Evolutionary conservation across 345 rosid genomes (phyloP), one percentile per base, ranked within the genome.

Genomic region (Ceriops decandra): DNA sequence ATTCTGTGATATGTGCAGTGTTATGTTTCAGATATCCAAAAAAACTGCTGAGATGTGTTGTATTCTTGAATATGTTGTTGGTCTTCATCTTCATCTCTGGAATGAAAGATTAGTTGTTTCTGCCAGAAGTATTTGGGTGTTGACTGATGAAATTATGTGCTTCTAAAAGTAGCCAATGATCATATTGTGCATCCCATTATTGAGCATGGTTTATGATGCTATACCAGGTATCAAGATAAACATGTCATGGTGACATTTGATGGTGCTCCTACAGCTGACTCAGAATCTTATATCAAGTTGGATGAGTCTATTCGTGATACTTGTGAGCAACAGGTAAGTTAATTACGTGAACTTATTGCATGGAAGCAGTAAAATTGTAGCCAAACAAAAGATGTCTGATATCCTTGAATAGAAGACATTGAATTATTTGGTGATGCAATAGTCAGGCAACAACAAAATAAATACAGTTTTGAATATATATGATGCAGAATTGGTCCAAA

Each of bases 251-350:
- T 85, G 19, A 58, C 88, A 63, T 90, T 95, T 78, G 99, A 92
- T 79, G 72, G 79, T 85, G 90, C 93, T 77, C 98, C 99, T 47
- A 95, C 98, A 21, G 90, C 87, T 64, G 98, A 88, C 80, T 86
- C 97, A 63, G 93, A 88, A 79, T 54, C 49, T 70, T 95, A 83
- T 74, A 79, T 85, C 75, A 92, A 92, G 83, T 63, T 95, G 73
- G 79, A 86, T 76, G 75, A 71, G 72, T 82, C 88, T 75, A 66
- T 80, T 70, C 93, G 96, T 76, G 98, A 91, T 60, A 86, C 75
- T 67, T 81, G 86, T 81, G 99, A 92, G 81, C 82, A 98, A 74
- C 85, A 79, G 92, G 99, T 92, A 57, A 76, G 92, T 79, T 63
- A 22, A 59, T 17, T 47, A 20, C 47, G 31, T 46, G 27, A 36